Conservation (phyloP, 2,329 filamentous ascomycete species). For the Diaporthe australafricana region DNA sequence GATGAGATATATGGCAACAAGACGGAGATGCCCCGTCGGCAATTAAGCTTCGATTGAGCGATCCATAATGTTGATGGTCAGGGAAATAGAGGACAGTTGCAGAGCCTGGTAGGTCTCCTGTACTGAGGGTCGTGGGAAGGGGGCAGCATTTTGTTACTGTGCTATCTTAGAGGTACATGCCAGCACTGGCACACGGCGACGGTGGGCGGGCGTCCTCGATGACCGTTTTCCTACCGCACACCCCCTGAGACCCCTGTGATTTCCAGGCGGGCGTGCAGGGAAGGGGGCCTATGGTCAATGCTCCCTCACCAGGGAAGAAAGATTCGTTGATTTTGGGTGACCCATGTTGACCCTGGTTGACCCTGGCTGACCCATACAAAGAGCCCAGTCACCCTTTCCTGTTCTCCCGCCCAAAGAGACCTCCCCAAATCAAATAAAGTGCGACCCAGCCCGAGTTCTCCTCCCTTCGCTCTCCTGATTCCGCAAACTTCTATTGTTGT, state of each 20-base stretch:
- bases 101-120: not conserved
- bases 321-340: constrained; percentile 31
- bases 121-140: not conserved
- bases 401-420: constrained; percentile 25
- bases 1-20: constrained; percentile 1
- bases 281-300: constrained; percentile 34
- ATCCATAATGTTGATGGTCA: not conserved
- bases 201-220: constrained; percentile 18
- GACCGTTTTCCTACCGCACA: constrained; percentile 35
- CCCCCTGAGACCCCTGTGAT: constrained; percentile 33
- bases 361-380: constrained; percentile 30
- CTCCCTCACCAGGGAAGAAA: constrained; percentile 32
- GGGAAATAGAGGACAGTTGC: constrained; percentile 1
- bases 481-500: constrained; percentile 33
- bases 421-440: constrained; percentile 38
- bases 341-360: constrained; percentile 16
- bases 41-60: not conserved
- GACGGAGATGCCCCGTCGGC: constrained; percentile 4
- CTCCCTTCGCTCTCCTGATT: constrained; percentile 36
- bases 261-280: constrained; percentile 28
- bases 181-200: not conserved
- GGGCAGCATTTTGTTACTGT: not conserved
- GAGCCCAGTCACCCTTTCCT: constrained; percentile 30
- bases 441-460: constrained; percentile 37
- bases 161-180: not conserved